Base-by-base conservation (phyloP, 257 asterid species). In the Fraxinus quadrangulata region DNA sequence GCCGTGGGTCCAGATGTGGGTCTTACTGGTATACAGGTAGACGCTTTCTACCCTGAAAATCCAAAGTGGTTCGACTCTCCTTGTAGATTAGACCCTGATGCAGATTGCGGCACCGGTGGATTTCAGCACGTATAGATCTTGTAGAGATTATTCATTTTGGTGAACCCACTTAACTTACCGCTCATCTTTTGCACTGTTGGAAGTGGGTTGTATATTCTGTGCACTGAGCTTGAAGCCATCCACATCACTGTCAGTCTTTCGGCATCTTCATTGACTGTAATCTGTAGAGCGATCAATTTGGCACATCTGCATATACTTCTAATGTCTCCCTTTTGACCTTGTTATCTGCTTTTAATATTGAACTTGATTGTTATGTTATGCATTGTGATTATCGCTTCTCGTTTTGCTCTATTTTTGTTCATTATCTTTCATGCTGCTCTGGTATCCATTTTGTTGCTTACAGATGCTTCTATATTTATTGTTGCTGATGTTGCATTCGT, bases 41-140 rank as follows among this genome's bases (percentile, higher is more conserved):
- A 95, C 72, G 87, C 88, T 78, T 93, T 95, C 88, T 95, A 90
- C 70, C 90, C 89, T 6, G 98, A 93, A 84, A 91, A 92, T 83
- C 97, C 96, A 33, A 95, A 95, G 87, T 95, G 99, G 99, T 95
- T 89, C 11, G 99, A 94, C 75, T 92, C 97, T 51, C 96, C 97
- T 59, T 91, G 97, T 88, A 94, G 84, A 37, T 85, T 94, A 82
- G 98, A 90, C 83, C 88, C 96, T 6, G 86, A 86, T 71, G 66
- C 92, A 74, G 98, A 93, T 80, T 89, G 96, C 76, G 88, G 94
- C 39, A 94, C 88, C 71, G 86, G 90, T 67, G 97, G 89, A 75
- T 91, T 91, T 88, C 86, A 90, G 86, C 97, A 87, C 81, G 96
- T 90, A 87, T 91, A 81, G 79, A 90, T 89, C 34, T 87, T 88